These are phyloP conservation scores for Pestalotiopsis sp. DNA, from an alignment of 2,329 filamentous ascomycete species.

Conservation along the genomic window DNA sequence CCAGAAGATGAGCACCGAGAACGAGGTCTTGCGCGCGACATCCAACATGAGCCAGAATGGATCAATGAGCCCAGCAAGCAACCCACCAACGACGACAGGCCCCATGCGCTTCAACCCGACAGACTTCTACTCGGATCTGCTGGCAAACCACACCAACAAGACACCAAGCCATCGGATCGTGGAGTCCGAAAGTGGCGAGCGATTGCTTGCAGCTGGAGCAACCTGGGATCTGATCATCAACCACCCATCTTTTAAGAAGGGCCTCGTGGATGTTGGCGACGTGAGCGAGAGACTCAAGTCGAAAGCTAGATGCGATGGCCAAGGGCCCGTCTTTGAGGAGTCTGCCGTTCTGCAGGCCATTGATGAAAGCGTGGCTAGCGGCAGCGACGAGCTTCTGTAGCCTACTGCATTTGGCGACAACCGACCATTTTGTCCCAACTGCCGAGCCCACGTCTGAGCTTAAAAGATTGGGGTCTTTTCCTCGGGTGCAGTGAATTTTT, in stretches of 20 bases:
- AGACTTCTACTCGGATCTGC: constrained; percentile 69
- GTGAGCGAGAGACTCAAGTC: constrained; percentile 80
- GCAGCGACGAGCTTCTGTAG: constrained; percentile 75
- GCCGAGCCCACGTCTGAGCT: not conserved
- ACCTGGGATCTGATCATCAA: constrained; percentile 89
- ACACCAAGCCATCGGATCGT: constrained; percentile 70
- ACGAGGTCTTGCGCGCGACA: constrained; percentile 87
- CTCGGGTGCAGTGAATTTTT: not conserved
- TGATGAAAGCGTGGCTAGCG: constrained; percentile 74
- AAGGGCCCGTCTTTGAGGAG: constrained; percentile 87
- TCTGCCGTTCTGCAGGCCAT: constrained; percentile 73
- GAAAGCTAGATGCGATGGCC: constrained; percentile 79
- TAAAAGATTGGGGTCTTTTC: not conserved
- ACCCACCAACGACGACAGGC: constrained; percentile 59
- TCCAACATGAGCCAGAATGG: constrained; percentile 45
- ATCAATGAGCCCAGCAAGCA: constrained; percentile 44
- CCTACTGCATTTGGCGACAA: not conserved
- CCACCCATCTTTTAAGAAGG: constrained; percentile 76
- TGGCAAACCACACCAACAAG: constrained; percentile 65
- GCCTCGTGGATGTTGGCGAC: constrained; percentile 78
- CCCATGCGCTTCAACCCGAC: constrained; percentile 73
- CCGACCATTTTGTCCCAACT: not conserved
- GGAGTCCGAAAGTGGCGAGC: constrained; percentile 66
- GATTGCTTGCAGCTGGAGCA: constrained; percentile 72
- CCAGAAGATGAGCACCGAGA: constrained; percentile 84